These are phyloP conservation scores for Ustilago loliicola DNA, from an alignment of 1,284 basidiomycete species.

Conservation along the genomic window DNA sequence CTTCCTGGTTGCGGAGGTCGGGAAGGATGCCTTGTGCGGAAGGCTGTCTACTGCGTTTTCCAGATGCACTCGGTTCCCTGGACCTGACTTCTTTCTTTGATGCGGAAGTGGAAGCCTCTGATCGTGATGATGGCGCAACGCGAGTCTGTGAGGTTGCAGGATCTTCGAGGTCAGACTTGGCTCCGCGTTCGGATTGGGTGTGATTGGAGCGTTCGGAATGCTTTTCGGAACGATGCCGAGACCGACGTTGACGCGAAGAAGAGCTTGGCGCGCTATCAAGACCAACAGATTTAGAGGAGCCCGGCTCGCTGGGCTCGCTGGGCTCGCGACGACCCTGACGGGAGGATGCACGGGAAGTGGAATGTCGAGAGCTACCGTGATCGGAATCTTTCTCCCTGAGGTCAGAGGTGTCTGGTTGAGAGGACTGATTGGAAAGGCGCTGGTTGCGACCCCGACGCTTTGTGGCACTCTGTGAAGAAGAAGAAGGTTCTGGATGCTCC, in stretches of 20 bases:
- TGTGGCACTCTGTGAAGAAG: conserved; percentile 11
- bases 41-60: conserved; percentile 32
- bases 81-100: conserved; percentile 28
- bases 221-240: conserved; percentile 25
- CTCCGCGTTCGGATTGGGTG: conserved; percentile 9
- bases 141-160: conserved; percentile 3
- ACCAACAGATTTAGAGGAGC: conserved; percentile 32
- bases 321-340: conserved; percentile 44
- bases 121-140: conserved; percentile 19
- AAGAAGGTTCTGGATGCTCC: conserved; percentile 25
- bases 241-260: conserved; percentile 25
- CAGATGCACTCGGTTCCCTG: conserved; percentile 21
- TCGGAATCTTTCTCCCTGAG: conserved; percentile 31
- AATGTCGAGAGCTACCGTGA: conserved; percentile 30
- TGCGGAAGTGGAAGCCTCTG: conserved; percentile 27
- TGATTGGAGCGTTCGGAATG: conserved; percentile 29
- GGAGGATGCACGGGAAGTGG: conserved; percentile 38
- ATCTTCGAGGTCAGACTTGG: conserved; percentile 13
- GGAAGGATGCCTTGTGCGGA: conserved; percentile 31
- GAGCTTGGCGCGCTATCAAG: conserved; percentile 27
- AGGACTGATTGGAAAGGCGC: conserved; percentile 17
- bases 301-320: conserved; percentile 34
- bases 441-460: conserved; percentile 34
- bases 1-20: conserved; percentile 30
- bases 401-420: conserved; percentile 22